phyloP scores from a whole-genome alignment of 192 early-diverging fungal genomes.

The Borealophlyctis nickersoniae region DNA sequence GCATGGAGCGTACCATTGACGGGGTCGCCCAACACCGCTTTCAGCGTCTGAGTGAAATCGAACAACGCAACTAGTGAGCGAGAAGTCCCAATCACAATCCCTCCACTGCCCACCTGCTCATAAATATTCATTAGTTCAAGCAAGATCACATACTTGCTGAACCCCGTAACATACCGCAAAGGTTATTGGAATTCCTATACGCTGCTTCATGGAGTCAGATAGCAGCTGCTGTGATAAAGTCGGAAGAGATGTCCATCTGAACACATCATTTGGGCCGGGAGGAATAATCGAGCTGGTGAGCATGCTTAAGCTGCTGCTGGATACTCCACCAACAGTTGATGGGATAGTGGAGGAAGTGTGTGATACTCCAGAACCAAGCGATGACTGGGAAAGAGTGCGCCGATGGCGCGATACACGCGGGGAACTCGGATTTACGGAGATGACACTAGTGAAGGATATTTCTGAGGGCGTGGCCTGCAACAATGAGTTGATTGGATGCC shows the following conservation, averaged over 20 bases:
- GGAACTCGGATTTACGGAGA: background rate
- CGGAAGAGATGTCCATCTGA: constrained; percentile 38
- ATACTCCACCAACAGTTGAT: constrained; percentile 2
- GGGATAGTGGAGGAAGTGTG: constrained; percentile 11
- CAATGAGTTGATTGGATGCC: constrained; percentile 1
- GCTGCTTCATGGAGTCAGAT: constrained; percentile 24
- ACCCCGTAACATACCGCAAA: constrained; percentile 28
- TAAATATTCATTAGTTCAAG: no score
- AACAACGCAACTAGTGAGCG: constrained; percentile 34
- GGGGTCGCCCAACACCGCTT: constrained; percentile 32
- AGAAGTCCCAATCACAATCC: constrained; percentile 39
- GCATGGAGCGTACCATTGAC: constrained; percentile 6
- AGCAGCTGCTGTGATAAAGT: constrained; percentile 23
- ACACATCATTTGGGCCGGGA: constrained; percentile 33
- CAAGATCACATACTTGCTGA: no score
- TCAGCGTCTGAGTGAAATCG: constrained; percentile 33
- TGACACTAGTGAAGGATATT: constrained; percentile 1
- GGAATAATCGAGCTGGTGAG: constrained; percentile 8
- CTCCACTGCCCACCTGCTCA: constrained; percentile 16
- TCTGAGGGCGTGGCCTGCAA: constrained; percentile 17
- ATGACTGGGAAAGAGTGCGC: constrained; percentile 24
- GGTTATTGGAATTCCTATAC: constrained; percentile 35
- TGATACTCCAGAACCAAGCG: constrained; percentile 11
- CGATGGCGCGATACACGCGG: constrained; percentile 12
- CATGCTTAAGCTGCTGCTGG: background rate